Percentiles rank a stretch among this genome's conserved stretches.
Evolutionary conservation across 1,284 basidiomycete species (phyloP).

Genomic region (Cryptococcus hybrid): DNA sequence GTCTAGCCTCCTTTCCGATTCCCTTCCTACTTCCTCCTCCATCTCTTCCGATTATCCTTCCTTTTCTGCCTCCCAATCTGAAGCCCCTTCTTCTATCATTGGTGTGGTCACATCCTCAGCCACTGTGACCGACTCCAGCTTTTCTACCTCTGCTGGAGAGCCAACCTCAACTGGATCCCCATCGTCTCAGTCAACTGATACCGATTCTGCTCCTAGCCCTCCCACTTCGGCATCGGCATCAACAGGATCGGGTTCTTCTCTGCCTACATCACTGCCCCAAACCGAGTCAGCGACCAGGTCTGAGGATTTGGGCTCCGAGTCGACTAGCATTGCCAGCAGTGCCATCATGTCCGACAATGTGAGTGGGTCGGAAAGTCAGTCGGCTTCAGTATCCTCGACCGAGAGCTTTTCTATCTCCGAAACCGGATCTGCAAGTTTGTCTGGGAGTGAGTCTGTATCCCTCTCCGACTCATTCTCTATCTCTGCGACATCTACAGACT

Average conservation of each 20-base stretch:
- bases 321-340: conserved; percentile 3
- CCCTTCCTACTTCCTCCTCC: conserved; percentile 1
- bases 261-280: neutral
- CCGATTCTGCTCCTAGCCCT: neutral
- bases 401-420: conserved; percentile 3
- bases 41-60: conserved; percentile 1
- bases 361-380: neutral
- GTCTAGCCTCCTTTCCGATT: neutral
- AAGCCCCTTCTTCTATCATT: neutral
- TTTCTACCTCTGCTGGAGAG: neutral
- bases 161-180: conserved; percentile 6
- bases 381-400: neutral
- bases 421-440: neutral
- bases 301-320: conserved; percentile 19
- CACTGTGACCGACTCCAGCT: neutral
- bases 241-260: conserved; percentile 11
- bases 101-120: neutral
- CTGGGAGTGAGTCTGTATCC: conserved; percentile 5
- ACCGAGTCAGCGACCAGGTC: neutral
- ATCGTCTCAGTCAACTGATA: conserved; percentile 2
- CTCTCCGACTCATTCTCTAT: conserved; percentile 5
- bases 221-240: conserved; percentile 11
- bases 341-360: neutral
- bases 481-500: neutral
- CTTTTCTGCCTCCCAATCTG: conserved; percentile 3